These are phyloP conservation scores for Podospora pseudoanserina DNA, from an alignment of 495 filamentous ascomycete genomes.

Conservation along the genomic window DNA sequence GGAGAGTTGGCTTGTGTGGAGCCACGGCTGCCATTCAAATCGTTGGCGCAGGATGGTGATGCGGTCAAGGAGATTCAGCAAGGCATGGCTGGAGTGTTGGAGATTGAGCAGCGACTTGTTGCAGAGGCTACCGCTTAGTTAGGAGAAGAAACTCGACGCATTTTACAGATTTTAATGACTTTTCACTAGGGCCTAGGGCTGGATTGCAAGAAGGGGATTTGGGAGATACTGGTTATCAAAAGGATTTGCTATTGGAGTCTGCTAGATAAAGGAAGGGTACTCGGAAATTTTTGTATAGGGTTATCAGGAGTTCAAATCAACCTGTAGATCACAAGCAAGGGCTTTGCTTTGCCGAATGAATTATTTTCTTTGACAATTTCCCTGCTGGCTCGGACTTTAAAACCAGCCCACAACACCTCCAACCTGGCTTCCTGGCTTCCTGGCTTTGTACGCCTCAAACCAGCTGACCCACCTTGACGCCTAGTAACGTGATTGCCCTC, in stretches of 20 bases:
- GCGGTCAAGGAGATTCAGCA: slow-evolving; percentile 14
- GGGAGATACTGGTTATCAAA: background rate
- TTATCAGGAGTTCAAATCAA: background rate
- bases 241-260: background rate
- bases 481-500: background rate
- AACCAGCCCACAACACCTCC: background rate
- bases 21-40: slow-evolving; percentile 27
- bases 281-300: background rate
- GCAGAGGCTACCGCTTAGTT: slow-evolving; percentile 3
- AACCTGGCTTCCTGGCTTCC: background rate
- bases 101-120: slow-evolving; percentile 10
- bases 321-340: background rate
- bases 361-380: background rate
- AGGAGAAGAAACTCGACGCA: background rate
- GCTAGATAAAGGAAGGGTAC: background rate
- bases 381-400: background rate
- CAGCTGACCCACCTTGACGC: background rate
- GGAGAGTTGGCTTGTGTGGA: slow-evolving; percentile 35
- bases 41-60: slow-evolving; percentile 9
- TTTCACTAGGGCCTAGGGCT: background rate
- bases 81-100: slow-evolving; percentile 18
- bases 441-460: background rate
- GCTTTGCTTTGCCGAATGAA: background rate
- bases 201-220: background rate
- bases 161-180: background rate